phyloP scores from a whole-genome alignment of 116 monocot genomes.

The Dioscorea cayenensis region DNA sequence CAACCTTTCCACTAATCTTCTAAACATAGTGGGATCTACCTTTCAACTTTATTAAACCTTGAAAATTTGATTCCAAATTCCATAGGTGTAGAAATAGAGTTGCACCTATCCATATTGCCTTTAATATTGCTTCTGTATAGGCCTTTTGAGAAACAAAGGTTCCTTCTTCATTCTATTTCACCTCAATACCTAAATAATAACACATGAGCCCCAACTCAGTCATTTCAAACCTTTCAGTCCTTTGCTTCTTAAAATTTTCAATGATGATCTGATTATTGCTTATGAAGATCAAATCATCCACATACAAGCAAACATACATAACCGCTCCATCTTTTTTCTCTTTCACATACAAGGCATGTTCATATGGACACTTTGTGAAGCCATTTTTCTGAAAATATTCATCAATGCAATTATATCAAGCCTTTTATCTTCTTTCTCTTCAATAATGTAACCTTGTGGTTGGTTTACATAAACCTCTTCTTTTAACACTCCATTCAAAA shows the following conservation, averaged over 20 bases:
- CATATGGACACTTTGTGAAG: not conserved
- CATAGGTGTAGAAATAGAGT: not conserved
- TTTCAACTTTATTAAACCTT: not conserved
- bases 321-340: not conserved
- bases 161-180: too few relatives aligned
- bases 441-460: too few relatives aligned
- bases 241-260: not conserved
- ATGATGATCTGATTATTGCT: not conserved
- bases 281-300: not conserved
- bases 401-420: not conserved
- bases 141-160: too few relatives aligned
- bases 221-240: not conserved
- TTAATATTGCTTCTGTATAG: too few relatives aligned
- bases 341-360: not conserved
- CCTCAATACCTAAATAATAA: not conserved
- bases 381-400: not conserved
- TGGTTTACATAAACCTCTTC: too few relatives aligned
- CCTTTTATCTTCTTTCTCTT: too few relatives aligned
- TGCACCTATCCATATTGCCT: too few relatives aligned
- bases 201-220: not conserved
- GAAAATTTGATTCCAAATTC: slow-evolving; percentile 1
- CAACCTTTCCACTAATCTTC: not conserved
- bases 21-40: not conserved
- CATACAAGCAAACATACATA: not conserved
- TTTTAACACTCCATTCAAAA: too few relatives aligned